Base-by-base conservation (phyloP, 129 eudicot genomes). In the Chrysanthemum seticuspe region DNA sequence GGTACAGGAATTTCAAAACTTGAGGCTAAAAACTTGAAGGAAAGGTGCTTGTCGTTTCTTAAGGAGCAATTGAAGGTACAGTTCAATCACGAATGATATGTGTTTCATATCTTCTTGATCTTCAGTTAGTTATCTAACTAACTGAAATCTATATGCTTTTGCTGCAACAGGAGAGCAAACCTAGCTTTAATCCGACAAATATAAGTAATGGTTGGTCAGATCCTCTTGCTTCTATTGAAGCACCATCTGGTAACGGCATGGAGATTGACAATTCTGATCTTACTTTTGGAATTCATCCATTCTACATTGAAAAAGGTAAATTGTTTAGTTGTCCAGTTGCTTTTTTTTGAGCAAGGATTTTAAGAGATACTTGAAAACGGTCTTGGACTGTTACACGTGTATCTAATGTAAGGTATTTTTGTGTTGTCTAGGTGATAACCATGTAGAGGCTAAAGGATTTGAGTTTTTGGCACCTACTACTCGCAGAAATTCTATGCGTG, bases 391-490 rank as follows among this genome's bases (percentile, higher is more conserved):
- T 56, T 56, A 53, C 27, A 27, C 25, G 55, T 23, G 47, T 54
- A 34, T 57, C 25, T 78, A 55, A 72, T 18, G 59, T 12, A 12
- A 64, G 23, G 4, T 34, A 6, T 16, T 75, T 75, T 49, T 56
- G 0, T 68, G 19, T 53, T 78, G 40, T 71, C 9, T 72, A 93
- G 97, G 98, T 78, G 47, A 50, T 65, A 84, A 76, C 49, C 60
- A 2, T 84, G 6, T 72, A 72, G 84, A 80, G 76, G 80, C 71
- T 21, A 72, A 80, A 52, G 91, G 89, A 23, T 95, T 90, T 72
- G 91, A 90, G 80, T 90, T 90, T 76, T 71, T 73, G 44, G 97
- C 99, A 18, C 99, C 99, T 53, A 95, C 97, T 59, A 95, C 99
- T 60, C 83, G 94, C 55, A 81, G 78, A 80, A 95, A 95, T 85